These are phyloP conservation scores for Immersiporthe knoxdaviesiana DNA, from an alignment of 2,329 filamentous ascomycete species.

Conservation along the genomic window DNA sequence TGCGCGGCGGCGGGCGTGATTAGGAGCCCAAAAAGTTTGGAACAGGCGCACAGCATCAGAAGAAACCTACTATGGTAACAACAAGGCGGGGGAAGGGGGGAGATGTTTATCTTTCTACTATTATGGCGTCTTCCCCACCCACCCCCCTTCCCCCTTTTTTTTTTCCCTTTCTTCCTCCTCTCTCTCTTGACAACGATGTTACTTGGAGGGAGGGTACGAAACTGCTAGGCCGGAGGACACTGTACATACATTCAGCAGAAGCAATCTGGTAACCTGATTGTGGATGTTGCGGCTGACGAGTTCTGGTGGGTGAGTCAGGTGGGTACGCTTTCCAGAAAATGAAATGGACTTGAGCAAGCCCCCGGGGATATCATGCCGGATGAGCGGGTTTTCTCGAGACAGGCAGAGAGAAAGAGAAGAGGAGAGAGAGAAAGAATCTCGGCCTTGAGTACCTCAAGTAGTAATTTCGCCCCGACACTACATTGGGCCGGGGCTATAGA, in stretches of 20 bases:
- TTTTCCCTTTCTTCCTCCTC: too few species aligned
- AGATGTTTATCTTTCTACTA: too few species aligned
- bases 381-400: background rate
- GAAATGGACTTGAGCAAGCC: background rate
- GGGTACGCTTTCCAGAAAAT: background rate
- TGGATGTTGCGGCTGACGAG: background rate
- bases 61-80: too few species aligned
- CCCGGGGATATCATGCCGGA: background rate
- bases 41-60: background rate
- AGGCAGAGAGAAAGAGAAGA: too few species aligned
- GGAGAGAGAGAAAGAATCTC: background rate
- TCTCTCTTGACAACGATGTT: too few species aligned
- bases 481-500: background rate
- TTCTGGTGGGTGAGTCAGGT: background rate
- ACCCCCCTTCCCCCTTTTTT: too few species aligned
- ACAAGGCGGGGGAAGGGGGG: background rate
- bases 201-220: too few species aligned
- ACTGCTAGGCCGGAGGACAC: too few species aligned
- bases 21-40: background rate
- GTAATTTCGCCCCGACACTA: background rate
- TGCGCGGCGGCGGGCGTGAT: background rate
- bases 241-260: background rate
- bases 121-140: background rate
- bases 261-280: background rate
- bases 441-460: background rate